These are phyloP conservation scores for Fusarium zealandicum DNA, from an alignment of 2,329 filamentous ascomycete genomes.

Conservation along the genomic window DNA sequence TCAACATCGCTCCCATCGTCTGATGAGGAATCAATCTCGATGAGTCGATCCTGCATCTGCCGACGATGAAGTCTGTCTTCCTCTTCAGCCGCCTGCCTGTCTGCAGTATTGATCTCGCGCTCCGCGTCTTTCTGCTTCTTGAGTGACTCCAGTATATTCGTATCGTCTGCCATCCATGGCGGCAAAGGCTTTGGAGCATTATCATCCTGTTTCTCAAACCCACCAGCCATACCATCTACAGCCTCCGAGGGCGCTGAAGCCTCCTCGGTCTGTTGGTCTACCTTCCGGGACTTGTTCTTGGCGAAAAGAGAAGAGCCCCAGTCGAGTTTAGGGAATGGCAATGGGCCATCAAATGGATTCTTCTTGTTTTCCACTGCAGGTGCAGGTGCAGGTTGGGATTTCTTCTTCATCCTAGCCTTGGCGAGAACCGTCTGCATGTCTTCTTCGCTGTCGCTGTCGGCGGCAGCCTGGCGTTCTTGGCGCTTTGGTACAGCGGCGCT, in stretches of 20 bases:
- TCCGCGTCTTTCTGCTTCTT: slow-evolving; percentile 65
- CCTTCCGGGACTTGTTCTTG: slow-evolving; percentile 47
- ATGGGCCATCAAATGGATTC: slow-evolving; percentile 75
- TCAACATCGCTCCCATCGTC: slow-evolving; percentile 65
- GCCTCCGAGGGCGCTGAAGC: slow-evolving; percentile 27
- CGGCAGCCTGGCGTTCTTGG: slow-evolving; percentile 20
- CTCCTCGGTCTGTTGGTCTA: slow-evolving; percentile 30
- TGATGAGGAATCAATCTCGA: slow-evolving; percentile 70
- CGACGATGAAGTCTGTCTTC: slow-evolving; percentile 57
- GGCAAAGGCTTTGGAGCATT: slow-evolving; percentile 68
- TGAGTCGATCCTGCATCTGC: slow-evolving; percentile 57
- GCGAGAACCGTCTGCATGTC: slow-evolving; percentile 80
- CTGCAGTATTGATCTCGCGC: slow-evolving; percentile 68
- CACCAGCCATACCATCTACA: slow-evolving; percentile 63
- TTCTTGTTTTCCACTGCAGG: slow-evolving; percentile 59
- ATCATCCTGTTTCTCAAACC: slow-evolving; percentile 64
- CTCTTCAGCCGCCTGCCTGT: slow-evolving; percentile 63
- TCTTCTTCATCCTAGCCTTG: slow-evolving; percentile 70
- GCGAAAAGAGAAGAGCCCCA: slow-evolving; percentile 68
- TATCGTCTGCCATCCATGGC: slow-evolving; percentile 74
- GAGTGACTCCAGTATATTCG: slow-evolving; percentile 70
- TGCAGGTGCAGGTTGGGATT: slow-evolving; percentile 49
- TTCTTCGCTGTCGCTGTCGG: slow-evolving; percentile 76
- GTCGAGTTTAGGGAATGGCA: slow-evolving; percentile 90
- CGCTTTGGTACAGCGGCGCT: slow-evolving; percentile 64